Percentiles rank a stretch among this genome's conserved stretches.
Conservation (phyloP, 345 rosid genomes). For the Aethionema arabicum region DNA sequence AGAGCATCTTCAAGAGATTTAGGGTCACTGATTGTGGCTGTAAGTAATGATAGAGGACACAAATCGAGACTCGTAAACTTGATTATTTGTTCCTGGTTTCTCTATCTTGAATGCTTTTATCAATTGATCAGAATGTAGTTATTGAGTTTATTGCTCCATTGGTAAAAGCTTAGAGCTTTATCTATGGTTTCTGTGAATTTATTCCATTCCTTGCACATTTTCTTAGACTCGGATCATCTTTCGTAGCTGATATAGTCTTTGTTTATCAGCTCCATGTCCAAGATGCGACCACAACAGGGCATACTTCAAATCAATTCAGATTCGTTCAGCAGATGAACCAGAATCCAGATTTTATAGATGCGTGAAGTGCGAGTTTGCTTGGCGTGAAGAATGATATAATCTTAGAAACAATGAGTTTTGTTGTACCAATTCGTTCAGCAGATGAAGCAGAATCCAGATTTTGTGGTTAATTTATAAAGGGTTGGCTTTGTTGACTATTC, state of each 20-base stretch:
- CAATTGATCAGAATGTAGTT: background rate
- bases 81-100: too few relatives aligned
- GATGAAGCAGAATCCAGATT: constrained; percentile 40
- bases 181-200: background rate
- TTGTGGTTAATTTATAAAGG: background rate
- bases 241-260: background rate
- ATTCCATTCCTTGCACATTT: background rate
- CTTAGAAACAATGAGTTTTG: too few relatives aligned
- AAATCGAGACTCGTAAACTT: too few relatives aligned
- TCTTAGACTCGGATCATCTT: background rate
- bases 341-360: constrained; percentile 38
- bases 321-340: constrained; percentile 42
- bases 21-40: background rate
- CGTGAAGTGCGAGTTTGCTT: constrained; percentile 32
- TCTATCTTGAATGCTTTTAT: background rate
- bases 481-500: too few relatives aligned
- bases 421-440: constrained; percentile 41
- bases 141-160: background rate
- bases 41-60: background rate
- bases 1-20: background rate
- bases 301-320: constrained; percentile 36
- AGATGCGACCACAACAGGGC: constrained; percentile 36
- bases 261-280: constrained; percentile 32
- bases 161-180: too few relatives aligned
- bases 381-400: constrained; percentile 41